These are phyloP conservation scores for Kwoniella sp. DNA, from an alignment of 768 basidiomycete species.

Conservation along the genomic window DNA sequence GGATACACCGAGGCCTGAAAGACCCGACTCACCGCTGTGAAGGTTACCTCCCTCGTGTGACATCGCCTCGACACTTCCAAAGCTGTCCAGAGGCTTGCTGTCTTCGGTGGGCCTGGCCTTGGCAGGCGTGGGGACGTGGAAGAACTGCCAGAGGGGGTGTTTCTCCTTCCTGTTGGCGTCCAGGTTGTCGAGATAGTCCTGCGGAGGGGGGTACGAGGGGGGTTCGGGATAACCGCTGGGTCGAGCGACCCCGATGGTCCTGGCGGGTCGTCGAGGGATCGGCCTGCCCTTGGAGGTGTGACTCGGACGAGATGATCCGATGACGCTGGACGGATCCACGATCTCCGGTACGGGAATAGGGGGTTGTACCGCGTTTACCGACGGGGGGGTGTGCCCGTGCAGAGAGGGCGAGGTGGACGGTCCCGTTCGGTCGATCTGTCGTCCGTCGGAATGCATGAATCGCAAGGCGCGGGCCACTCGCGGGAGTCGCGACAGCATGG, in stretches of 20 bases:
- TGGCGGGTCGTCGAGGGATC: slow-evolving; percentile 35
- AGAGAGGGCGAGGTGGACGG: slow-evolving; percentile 20
- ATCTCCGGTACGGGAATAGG: background rate
- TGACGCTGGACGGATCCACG: background rate
- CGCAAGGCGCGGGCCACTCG: slow-evolving; percentile 18
- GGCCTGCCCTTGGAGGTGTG: slow-evolving; percentile 37
- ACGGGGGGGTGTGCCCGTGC: slow-evolving; percentile 10
- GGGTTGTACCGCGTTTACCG: background rate
- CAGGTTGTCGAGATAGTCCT: slow-evolving; percentile 23
- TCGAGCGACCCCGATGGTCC: slow-evolving; percentile 17
- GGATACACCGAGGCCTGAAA: background rate
- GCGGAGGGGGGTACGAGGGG: slow-evolving; percentile 25
- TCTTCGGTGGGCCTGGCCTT: slow-evolving; percentile 10
- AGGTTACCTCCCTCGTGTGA: slow-evolving; percentile 26
- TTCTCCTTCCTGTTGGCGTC: slow-evolving; percentile 1
- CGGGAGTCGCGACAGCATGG: slow-evolving; percentile 24
- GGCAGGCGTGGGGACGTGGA: slow-evolving; percentile 29
- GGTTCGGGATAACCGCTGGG: slow-evolving; percentile 36
- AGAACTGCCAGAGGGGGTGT: slow-evolving; percentile 49
- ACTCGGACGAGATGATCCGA: slow-evolving; percentile 6
- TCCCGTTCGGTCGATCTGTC: slow-evolving; percentile 38
- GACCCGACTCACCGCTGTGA: slow-evolving; percentile 22
- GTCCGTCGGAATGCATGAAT: slow-evolving; percentile 35
- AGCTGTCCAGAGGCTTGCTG: slow-evolving; percentile 11
- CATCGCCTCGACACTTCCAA: slow-evolving; percentile 33